phyloP scores from a whole-genome alignment of 106 monocot genomes.

The Phalaenopsis aphrodite region DNA sequence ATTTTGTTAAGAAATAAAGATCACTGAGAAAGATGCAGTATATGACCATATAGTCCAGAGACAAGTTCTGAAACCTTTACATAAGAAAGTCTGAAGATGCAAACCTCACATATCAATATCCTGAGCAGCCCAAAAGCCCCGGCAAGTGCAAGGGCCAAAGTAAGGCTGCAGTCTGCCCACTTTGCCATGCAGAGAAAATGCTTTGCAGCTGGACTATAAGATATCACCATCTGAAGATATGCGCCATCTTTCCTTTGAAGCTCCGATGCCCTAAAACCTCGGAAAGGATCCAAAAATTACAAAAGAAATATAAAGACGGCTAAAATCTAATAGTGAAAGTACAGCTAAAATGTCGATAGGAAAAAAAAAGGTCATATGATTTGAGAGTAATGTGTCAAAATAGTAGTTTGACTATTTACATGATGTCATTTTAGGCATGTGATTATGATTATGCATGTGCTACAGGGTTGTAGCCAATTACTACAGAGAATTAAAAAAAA shows the following conservation, averaged over 20 bases:
- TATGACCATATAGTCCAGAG: not conserved
- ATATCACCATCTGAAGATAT: constrained; percentile 47
- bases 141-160: constrained; percentile 44
- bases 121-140: constrained; percentile 62
- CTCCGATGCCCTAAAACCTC: constrained; percentile 33
- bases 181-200: constrained; percentile 49
- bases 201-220: constrained; percentile 47
- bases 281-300: not conserved
- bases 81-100: not conserved
- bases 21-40: not conserved
- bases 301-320: not conserved
- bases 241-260: constrained; percentile 52
- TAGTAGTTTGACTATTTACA: too few species aligned
- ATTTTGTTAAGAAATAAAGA: constrained; percentile 3
- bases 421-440: too few species aligned
- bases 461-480: too few species aligned
- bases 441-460: too few species aligned
- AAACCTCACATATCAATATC: constrained; percentile 44
- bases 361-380: not conserved
- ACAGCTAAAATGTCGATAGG: not conserved
- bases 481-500: too few species aligned
- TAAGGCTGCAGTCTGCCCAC: constrained; percentile 63
- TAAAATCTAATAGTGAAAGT: not conserved
- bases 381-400: too few species aligned
- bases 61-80: not conserved